Base-by-base conservation (phyloP, 129 eudicot species). In the Daucus carota region DNA sequence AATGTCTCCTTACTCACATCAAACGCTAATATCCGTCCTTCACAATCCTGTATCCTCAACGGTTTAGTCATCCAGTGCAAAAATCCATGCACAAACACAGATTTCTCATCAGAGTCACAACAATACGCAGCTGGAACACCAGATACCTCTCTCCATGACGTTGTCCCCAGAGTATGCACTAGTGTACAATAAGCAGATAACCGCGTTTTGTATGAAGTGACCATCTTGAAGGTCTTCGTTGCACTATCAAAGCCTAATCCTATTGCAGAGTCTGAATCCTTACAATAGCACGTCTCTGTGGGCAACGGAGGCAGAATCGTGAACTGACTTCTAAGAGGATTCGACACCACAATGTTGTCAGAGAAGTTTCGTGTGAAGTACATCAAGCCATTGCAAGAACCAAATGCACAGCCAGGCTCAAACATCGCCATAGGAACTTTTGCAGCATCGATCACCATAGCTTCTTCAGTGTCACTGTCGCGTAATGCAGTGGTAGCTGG, bases 31-130 rank as follows among this genome's bases (percentile, higher is more conserved):
- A 81, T 52, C 60, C 0, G 3, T 7, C 12, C 11, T 60, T 67
- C n/a, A 36, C 0, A 42, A 52, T 52, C 6, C 26, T 6, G 6
- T 4, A 7, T 43, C 41, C 5, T n/a, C 22, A 7, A 52, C 36
- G 34, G 40, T 41, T 5, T 65, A 60, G 24, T 17, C 14, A 8
- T 28, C 84, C 77, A 81, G 44, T 81, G 46, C 54, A 81, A 42
- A 76, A 38, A 75, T 62, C 84, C 80, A 43, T 45, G 77, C 33
- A 75, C 67, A 18, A 70, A 81, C 9, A 76, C 76, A 5, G 77
- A 75, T 3, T 14, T 24, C 14, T 72, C 48, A 6, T 15, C 26
- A 52, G 1, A 5, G 5, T 41, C 5, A 16, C 48, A 40, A 76
- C n/a, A 80, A 24, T 59, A 3, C 24, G 10, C 66, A 31, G 77